Evolutionary conservation across 257 asterid genomes (phyloP), one percentile per base, ranked within the genome.

Genomic region (Ajuga chamaepitys): DNA sequence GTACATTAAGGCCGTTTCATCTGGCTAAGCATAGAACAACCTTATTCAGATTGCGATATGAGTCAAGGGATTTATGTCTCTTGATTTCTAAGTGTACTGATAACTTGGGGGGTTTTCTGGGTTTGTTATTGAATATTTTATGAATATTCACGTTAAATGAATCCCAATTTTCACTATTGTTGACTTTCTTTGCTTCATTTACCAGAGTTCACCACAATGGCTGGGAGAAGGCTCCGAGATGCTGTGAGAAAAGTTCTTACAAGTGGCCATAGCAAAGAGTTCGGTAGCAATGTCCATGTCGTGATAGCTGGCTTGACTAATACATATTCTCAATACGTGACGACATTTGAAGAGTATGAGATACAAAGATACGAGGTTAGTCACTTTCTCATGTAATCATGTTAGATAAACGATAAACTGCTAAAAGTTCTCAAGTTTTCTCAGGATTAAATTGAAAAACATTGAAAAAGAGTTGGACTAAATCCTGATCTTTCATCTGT

Each of bases 281-380:
- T 86, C 48, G 80, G 63, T 41, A 75, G 67, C 75, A 81, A 78
- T 76, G 77, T 80, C 72, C 96, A 88, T 71, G 85, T 94, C 60
- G 97, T 94, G 63, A 86, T 94, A 70, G 95, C 99, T 70, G 99
- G 99, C 51, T 75, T 94, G 86, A 83, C 96, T 67, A 94, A 94
- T 69, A 86, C 97, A 48, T 94, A 94, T 67, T 94, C 99, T 35
- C 99, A 94, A 62, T 90, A 94, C 21, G 75, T 94, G 66, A 86
- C 99, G 8, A 94, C 99, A 46, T 70, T 80, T 61, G 99, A 94
- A 85, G 99, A 94, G 70, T 94, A 94, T 74, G 58, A 82, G 78
- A 80, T 89, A n/a, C 99, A 94, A 83, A 80, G 99, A 94, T 94
- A 94, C 7, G 99, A 93, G 97, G 99, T 93, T 28, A 77, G 89